Percentiles rank a stretch among this genome's conserved stretches.
These are phyloP conservation scores for Hyphodiscus hymeniophilus DNA, from an alignment of 495 filamentous ascomycete genomes.

Conservation along the genomic window DNA sequence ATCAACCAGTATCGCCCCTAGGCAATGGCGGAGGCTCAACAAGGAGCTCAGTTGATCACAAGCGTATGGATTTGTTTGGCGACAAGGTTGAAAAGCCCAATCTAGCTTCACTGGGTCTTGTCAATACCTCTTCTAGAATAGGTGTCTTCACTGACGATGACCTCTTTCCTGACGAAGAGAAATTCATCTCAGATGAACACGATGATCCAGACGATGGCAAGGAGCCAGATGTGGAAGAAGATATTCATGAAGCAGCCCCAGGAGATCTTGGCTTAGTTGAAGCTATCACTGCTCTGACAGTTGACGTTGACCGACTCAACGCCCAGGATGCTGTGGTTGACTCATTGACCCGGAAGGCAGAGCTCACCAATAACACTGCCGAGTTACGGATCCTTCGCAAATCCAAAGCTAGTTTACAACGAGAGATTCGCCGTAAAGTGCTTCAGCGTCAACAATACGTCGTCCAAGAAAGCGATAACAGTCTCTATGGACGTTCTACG, in stretches of 20 bases:
- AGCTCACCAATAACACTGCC: slow-evolving; percentile 91
- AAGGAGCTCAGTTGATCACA: slow-evolving; percentile 48
- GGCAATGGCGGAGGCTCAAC: slow-evolving; percentile 36
- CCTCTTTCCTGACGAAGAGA: slow-evolving; percentile 85
- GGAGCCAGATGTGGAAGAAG: slow-evolving; percentile 58
- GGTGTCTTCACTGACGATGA: slow-evolving; percentile 91
- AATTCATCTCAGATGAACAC: slow-evolving; percentile 76
- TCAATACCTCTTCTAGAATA: slow-evolving; percentile 68
- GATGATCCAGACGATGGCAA: slow-evolving; percentile 61
- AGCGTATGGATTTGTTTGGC: slow-evolving; percentile 30
- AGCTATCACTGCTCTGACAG: slow-evolving; percentile 74
- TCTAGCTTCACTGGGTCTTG: slow-evolving; percentile 82
- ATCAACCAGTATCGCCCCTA: slow-evolving; percentile 32
- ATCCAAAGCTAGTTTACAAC: slow-evolving; percentile 83
- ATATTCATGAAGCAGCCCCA: slow-evolving; percentile 89
- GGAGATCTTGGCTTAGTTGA: slow-evolving; percentile 92
- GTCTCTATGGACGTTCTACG: slow-evolving; percentile 82
- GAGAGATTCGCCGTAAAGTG: slow-evolving; percentile 90
- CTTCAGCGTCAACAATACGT: slow-evolving; percentile 95
- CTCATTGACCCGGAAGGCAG: slow-evolving; percentile 85
- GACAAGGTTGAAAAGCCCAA: slow-evolving; percentile 67
- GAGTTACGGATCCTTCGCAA: slow-evolving; percentile 90
- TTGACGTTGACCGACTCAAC: slow-evolving; percentile 81
- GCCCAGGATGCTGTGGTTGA: slow-evolving; percentile 89
- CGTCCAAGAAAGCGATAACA: slow-evolving; percentile 96